These are phyloP conservation scores for Cordyceps tenuipes DNA, from an alignment of 2,329 filamentous ascomycete species.

Conservation along the genomic window DNA sequence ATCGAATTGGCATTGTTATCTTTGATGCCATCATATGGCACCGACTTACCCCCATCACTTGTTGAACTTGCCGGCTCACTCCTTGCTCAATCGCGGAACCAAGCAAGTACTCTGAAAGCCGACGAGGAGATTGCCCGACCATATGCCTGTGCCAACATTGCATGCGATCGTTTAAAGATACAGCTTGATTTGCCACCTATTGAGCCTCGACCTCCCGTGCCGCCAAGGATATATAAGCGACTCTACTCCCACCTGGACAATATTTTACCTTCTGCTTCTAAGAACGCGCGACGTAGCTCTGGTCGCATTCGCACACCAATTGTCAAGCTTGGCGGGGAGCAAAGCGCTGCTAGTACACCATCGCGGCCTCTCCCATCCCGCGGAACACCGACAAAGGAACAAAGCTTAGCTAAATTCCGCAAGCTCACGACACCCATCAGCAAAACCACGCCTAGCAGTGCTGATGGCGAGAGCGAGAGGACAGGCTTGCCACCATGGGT, in stretches of 20 bases:
- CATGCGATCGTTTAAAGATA: conserved; percentile 77
- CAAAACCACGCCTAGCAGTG: conserved; percentile 20
- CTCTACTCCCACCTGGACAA: conserved; percentile 74
- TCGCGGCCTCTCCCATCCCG: conserved; percentile 30
- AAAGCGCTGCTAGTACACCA: conserved; percentile 18
- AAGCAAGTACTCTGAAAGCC: conserved; percentile 67
- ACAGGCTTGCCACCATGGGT: conserved; percentile 54
- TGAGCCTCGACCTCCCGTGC: conserved; percentile 66
- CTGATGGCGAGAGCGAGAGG: conserved; percentile 26
- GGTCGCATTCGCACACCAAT: conserved; percentile 26
- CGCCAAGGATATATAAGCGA: conserved; percentile 73
- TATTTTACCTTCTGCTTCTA: conserved; percentile 45
- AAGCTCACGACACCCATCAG: conserved; percentile 26
- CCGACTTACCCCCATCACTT: conserved; percentile 59
- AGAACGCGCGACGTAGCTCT: conserved; percentile 23
- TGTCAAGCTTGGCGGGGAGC: conserved; percentile 22
- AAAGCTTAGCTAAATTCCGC: conserved; percentile 34
- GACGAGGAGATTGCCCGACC: conserved; percentile 82
- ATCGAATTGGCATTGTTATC: conserved; percentile 66
- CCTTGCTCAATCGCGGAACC: conserved; percentile 70
- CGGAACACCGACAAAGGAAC: conserved; percentile 39
- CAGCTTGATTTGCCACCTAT: conserved; percentile 68
- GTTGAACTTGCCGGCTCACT: conserved; percentile 64
- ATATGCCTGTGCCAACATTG: conserved; percentile 81
- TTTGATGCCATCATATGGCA: conserved; percentile 64